Base-by-base conservation (phyloP, 495 filamentous ascomycete species). In the Entonaema liquescens region DNA sequence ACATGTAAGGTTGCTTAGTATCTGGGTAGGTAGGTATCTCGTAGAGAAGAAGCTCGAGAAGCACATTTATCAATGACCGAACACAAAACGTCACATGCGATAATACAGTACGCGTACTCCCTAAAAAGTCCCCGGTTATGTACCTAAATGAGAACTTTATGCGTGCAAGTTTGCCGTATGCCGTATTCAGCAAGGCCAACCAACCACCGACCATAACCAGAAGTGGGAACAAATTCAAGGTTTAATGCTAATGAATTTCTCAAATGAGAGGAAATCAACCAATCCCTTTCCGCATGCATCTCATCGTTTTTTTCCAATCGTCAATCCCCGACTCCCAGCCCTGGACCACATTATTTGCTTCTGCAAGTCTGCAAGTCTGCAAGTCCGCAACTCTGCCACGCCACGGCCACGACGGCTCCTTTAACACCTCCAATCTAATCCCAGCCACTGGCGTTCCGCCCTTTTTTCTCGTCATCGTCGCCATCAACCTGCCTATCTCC, bases 221-320 rank as follows among this genome's bases (percentile, higher is more conserved):
- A 57, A 57, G 54, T 57, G 33, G 29, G 26, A 53, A 53, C 54
- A 49, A 49, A 42, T 67, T 63, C 59, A 67, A 72, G 69, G 64
- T 67, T 67, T 13, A 25, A 66, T 50, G 47, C 44, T 71, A 65
- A 61, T 62, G 35, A 65, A 61, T 56, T 35, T 58, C 23, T 52
- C n/a, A 49, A 44, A 62, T 19, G 33, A 57, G 31, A 36, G 15
- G 11, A 56, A 71, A 21, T 54, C 7, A 31, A 53, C 65, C 70
- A 73, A 68, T 73, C 70, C 61, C 61, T 73, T 73, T 73, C 58
- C 56, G 60, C n/a, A 73, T 68, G 70, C 62, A 68, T 65, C 65
- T 65, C 65, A 68, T 73, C 65, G 57, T 29, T 53, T 29, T 53
- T 53, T 53, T 29, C 49, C 23, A 28, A 23, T 49, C 44, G 23